Conservation (phyloP, 805 yeast genomes). For the Yarrowia divulgata region DNA sequence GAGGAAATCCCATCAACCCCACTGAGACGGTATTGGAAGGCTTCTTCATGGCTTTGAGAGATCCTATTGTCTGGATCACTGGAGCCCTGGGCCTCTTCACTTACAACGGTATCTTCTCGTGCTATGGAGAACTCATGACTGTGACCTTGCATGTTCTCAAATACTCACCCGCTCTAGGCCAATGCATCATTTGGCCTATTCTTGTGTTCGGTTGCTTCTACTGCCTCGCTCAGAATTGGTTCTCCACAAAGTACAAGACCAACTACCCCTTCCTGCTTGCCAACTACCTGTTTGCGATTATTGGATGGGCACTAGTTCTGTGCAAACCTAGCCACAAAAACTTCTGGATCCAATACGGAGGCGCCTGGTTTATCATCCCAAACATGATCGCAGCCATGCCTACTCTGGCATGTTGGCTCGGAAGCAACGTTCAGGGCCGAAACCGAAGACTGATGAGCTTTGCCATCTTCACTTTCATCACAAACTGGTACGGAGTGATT, state of each 20-base stretch:
- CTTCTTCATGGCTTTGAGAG: neutral
- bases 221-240: slow-evolving; percentile 5
- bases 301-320: slow-evolving; percentile 7
- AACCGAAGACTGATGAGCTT: slow-evolving; percentile 1
- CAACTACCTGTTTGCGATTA: neutral
- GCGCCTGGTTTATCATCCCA: slow-evolving; percentile 15
- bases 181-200: slow-evolving; percentile 15
- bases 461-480: slow-evolving; percentile 1
- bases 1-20: slow-evolving; percentile 13
- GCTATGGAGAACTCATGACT: slow-evolving; percentile 12
- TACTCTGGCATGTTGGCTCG: slow-evolving; percentile 1
- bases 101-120: slow-evolving; percentile 1
- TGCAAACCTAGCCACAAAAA: slow-evolving; percentile 3
- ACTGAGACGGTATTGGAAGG: neutral
- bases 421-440: slow-evolving; percentile 2
- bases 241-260: neutral
- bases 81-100: neutral
- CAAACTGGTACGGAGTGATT: slow-evolving; percentile 16
- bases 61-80: slow-evolving; percentile 7
- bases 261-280: slow-evolving; percentile 4
- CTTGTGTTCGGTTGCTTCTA: neutral
- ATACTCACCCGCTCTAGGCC: slow-evolving; percentile 13
- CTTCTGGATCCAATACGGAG: slow-evolving; percentile 5
- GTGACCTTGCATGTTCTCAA: slow-evolving; percentile 11
- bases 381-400: neutral